A percentile compares a stretch with the other conserved stretches of the same genome.
Evolutionary conservation across 129 eudicot genomes (phyloP).

Genomic region (Flaveria trinervia): DNA sequence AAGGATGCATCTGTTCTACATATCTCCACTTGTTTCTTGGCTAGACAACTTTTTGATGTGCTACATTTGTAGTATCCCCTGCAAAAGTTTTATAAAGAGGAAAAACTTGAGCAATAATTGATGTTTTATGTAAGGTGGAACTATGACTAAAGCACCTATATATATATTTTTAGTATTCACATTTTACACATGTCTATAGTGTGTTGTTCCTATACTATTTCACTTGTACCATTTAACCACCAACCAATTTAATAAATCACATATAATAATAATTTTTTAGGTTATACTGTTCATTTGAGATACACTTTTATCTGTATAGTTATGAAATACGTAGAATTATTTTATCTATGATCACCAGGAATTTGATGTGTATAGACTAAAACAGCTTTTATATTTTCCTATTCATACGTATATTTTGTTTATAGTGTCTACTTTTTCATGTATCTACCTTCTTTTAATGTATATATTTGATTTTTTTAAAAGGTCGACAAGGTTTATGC

Average conservation of each 20-base stretch:
- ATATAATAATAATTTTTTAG: neutral
- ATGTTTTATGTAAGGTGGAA: slow-evolving; percentile 21
- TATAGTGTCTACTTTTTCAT: too few relatives aligned
- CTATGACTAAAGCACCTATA: slow-evolving; percentile 31
- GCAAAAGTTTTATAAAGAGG: slow-evolving; percentile 26
- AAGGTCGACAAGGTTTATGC: too few relatives aligned
- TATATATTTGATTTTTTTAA: too few relatives aligned
- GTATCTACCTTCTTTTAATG: too few relatives aligned
- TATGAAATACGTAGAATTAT: neutral
- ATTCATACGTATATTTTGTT: slow-evolving; percentile 5
- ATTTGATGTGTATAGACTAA: neutral
- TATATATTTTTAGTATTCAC: slow-evolving; percentile 11
- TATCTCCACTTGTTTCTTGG: slow-evolving; percentile 88
- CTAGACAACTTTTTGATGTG: slow-evolving; percentile 84
- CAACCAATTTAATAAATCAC: neutral
- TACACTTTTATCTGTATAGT: neutral
- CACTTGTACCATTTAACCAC: too few relatives aligned
- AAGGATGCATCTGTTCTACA: slow-evolving; percentile 70
- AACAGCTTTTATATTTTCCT: neutral
- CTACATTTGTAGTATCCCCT: slow-evolving; percentile 92
- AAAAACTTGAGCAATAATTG: slow-evolving; percentile 19
- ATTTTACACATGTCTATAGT: neutral
- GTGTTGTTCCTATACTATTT: too few relatives aligned
- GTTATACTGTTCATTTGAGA: neutral
- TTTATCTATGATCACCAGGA: neutral